Evolutionary conservation across 176 grass and related monocot species (phyloP).

Genomic region (Carex cristatella): DNA sequence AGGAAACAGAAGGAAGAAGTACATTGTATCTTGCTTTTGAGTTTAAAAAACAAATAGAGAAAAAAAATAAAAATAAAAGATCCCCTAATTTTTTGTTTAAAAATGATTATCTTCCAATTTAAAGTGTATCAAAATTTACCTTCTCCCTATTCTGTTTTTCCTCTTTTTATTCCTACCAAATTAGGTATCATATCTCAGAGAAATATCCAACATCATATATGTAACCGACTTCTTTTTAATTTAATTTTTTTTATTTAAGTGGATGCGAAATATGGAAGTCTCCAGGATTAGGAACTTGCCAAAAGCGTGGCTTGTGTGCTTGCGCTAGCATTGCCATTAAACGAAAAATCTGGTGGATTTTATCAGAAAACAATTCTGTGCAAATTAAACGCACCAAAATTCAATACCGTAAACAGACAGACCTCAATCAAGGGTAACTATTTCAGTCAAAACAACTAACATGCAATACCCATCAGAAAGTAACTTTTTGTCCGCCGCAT

Average conservation of each 20-base stretch:
- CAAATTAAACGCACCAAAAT: background rate
- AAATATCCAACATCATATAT: no score
- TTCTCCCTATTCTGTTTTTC: no score
- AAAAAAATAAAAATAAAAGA: background rate
- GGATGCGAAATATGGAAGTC: background rate
- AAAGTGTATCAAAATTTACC: no score
- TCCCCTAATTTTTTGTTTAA: no score
- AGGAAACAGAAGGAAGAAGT: no score
- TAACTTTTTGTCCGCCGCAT: slow-evolving; percentile 25
- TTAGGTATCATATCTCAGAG: no score
- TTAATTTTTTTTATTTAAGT: background rate
- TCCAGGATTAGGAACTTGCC: background rate
- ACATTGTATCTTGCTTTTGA: no score
- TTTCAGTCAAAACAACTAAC: background rate
- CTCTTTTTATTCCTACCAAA: no score
- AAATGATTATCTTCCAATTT: no score
- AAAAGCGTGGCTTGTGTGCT: background rate
- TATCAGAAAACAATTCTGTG: background rate
- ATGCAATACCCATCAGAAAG: slow-evolving; percentile 20
- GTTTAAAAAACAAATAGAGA: background rate
- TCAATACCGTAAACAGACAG: background rate
- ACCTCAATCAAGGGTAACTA: background rate
- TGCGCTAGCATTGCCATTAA: background rate
- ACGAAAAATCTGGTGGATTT: background rate
- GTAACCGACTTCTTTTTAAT: no score